Base-by-base conservation (phyloP, 2,329 filamentous ascomycete genomes). In the Colletotrichum endophyticum region DNA sequence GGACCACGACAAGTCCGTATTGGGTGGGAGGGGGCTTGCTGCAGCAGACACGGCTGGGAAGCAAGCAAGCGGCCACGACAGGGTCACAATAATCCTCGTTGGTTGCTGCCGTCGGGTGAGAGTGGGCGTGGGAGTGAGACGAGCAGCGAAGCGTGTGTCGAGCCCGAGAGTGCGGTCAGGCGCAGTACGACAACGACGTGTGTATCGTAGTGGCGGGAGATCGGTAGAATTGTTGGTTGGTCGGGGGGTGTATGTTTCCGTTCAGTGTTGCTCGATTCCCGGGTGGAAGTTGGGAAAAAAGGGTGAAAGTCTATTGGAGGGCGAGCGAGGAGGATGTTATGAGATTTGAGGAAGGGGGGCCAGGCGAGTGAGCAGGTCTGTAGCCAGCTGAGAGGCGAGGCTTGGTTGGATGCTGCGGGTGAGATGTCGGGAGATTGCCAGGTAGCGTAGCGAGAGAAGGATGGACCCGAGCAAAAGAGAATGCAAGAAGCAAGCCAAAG, bases 301-400 rank as follows among this genome's bases (percentile, higher is more conserved):
- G 59, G 66, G 64, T 76, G 59, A 73, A 76, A 76, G 70, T 74
- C 74, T 76, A 70, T 76, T 74, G 70, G 74, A 76, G 73, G 70
- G 56, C 25, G 63, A 73, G 63, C 63, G 73, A 76, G 34, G 73
- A 62, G 19, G 68, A 49, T 62, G 36, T 70, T 53, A 49, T 49
- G n/a, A 70, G 27, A 36, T 16, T 59, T 39, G 34, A 57, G 34
- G 34, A 57, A 57, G 59, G 34, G 59, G 34, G 36, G 57, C 39
- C 22, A 32, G 59, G 44, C 49, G 19, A 30, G 15, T 44, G 53
- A 61, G 34, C 32, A 49, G 34, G 28, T n/a, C 36, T 56, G 66
- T 64, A 39, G 70, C 56, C 49, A 32, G 19, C 56, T 30, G 27
- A 32, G 25, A 34, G 34, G 39, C 39, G 61, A 30, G 68, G 25